Base-by-base conservation (phyloP, 225 moss, liverwort and hornwort genomes). In the Asterella californica region DNA sequence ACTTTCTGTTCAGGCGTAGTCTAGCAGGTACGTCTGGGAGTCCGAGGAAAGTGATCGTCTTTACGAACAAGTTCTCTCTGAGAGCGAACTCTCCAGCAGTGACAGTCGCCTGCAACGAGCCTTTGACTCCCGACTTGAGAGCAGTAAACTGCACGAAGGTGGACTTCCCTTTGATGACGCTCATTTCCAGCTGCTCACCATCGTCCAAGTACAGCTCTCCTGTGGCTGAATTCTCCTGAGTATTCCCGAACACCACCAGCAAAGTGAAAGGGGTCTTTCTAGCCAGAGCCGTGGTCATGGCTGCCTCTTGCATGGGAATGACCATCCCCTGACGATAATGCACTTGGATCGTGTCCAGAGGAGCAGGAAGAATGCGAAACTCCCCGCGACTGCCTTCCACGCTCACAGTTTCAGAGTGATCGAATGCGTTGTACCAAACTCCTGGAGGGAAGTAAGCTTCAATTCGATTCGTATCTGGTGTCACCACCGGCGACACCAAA, bases 371-470 rank as follows among this genome's bases (percentile, higher is more conserved):
- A 80, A 70, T 19, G 27, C 70, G 36, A 63, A 72, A 49, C 48
- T 81, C 42, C 62, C 83, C 15, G 50, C 60, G 1, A 49, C 55
- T 5, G 18, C 46, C 78, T 54, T 62, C 17, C 50, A 81, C 83
- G 34, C n/a, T n/a, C 60, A 87, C 68, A 0, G 85, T 76, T 37
- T 88, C 81, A 0, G 90, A 88, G 76, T 81, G 85, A 73, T 96
- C 85, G 76, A 90, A 90, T 61, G 91, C 74, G 70, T 87, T 96
- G 59, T 94, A 94, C 92, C 92, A 96, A 19, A 78, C 82, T 0
- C 96, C 96, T 45, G 74, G 82, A 3, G 92, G 94, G 46, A 91
- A 91, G 74, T 93, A 96, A 0, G 90, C 94, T 9, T 83, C 79
- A 2, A 96, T n/a, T 0, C 77, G 89, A 5, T 83, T 87, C 0